Evolutionary conservation across 257 asterid genomes (phyloP), one percentile per base, ranked within the genome.

Genomic region (Rauvolfia tetraphylla): DNA sequence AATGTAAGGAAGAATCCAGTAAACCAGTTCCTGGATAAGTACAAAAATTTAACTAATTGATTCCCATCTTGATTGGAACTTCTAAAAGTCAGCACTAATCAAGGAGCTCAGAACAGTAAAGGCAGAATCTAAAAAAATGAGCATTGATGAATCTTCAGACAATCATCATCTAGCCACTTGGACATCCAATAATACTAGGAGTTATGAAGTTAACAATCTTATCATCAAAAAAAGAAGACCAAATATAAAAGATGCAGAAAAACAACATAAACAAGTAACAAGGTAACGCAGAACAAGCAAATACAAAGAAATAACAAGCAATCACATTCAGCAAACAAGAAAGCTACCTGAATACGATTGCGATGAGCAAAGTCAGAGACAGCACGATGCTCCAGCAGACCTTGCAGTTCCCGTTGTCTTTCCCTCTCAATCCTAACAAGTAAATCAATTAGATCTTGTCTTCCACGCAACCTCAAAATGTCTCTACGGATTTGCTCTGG

Each of bases 321-420:
- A 6, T 20, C 18, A 53, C 23, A 20, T 20, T 27, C 57, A 68
- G 25, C 13, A n/a, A 25, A 68, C 25, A 39, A 65, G 79, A 72
- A 72, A 82, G 73, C 42, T 23, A 91, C 98, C 96, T 93, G 98
- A 83, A 93, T 93, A 70, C 97, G 95, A 72, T 84, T 93, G 83
- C 96, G 98, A 78, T 93, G 97, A 44, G 97, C 97, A 83, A 93
- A 93, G 82, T 87, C 95, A 81, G 97, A 87, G 79, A 93, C 98
- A 72, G 98, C 97, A 29, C 97, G 97, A 84, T 93, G 90, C 83
- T 93, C 96, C 86, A 88, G 81, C 80, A 93, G 78, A 74, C 95
- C 89, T 75, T 91, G 90, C 76, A 93, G 97, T 75, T 93, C 98
- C 73, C 95, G 73, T 83, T 89, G 97, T 72, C 98, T 87, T 82